These are phyloP conservation scores for Murraya paniculata DNA, from an alignment of 345 rosid species.

Conservation along the genomic window DNA sequence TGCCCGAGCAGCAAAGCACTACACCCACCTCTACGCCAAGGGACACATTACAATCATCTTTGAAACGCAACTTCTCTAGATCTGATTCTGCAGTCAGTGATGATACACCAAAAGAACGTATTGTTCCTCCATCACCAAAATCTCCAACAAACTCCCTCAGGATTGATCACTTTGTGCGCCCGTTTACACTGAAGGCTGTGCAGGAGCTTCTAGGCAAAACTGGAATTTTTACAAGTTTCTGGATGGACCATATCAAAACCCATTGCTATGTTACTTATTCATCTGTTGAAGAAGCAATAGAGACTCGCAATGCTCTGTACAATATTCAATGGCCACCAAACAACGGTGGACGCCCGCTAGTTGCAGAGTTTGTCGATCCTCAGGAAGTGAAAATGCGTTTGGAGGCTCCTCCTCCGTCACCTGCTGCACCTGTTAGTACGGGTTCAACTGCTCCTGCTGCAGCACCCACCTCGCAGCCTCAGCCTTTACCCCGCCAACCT, in stretches of 20 bases:
- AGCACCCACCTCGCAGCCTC: slow-evolving; percentile 34
- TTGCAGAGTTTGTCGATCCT: slow-evolving; percentile 84
- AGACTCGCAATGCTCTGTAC: slow-evolving; percentile 86
- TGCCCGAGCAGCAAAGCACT: slow-evolving; percentile 54
- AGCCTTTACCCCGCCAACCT: slow-evolving; percentile 52
- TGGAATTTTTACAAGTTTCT: slow-evolving; percentile 70
- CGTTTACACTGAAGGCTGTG: slow-evolving; percentile 95
- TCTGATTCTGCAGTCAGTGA: slow-evolving; percentile 65
- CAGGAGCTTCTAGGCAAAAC: slow-evolving; percentile 93
- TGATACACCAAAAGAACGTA: slow-evolving; percentile 74
- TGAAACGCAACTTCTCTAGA: slow-evolving; percentile 57
- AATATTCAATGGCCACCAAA: slow-evolving; percentile 96
- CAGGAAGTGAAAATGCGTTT: slow-evolving; percentile 67
- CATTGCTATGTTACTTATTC: slow-evolving; percentile 89
- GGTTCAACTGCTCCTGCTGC: slow-evolving; percentile 26
- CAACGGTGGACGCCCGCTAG: slow-evolving; percentile 71
- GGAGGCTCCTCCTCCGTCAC: slow-evolving; percentile 61
- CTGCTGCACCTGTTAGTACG: slow-evolving; percentile 32
- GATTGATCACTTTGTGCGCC: slow-evolving; percentile 88
- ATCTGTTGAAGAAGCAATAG: slow-evolving; percentile 78
- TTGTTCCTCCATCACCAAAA: slow-evolving; percentile 84
- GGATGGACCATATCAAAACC: slow-evolving; percentile 99
- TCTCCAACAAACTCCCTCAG: slow-evolving; percentile 78
- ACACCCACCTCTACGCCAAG: slow-evolving; percentile 61
- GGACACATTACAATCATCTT: slow-evolving; percentile 33